Evolutionary conservation across 306 rosid genomes (phyloP), one percentile per base, ranked within the genome.

Genomic region (Cucurbita maxima): DNA sequence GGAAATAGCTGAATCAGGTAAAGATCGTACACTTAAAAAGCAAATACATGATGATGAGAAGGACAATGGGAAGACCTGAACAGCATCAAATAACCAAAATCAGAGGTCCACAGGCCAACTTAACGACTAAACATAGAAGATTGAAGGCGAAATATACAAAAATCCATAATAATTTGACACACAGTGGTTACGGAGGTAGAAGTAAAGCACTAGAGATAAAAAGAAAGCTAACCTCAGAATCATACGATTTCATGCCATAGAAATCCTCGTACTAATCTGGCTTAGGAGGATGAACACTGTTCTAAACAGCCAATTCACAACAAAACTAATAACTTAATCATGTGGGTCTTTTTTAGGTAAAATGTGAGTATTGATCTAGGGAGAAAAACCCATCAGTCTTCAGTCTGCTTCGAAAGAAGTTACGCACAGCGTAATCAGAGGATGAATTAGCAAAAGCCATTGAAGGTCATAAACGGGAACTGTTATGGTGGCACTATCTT

Each of bases 241-340:
- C 96, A 58, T 89, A 91, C 38, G 86, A 47, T 63, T 87, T 74
- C 76, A 75, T 84, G 69, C 81, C 20, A 58, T 85, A 84, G 8
- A 90, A 84, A 77, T 89, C 94, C 77, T 91, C 92, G 44, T 89
- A 94, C 97, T 97, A 89, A 71, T 84, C 96, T 43, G 92, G 89
- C 71, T 81, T 89, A 11, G 87, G 91, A 19, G 95, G 92, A 68
- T 72, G 92, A 85, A 86, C 78, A 86, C 81, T 76, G 66, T 80
- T 83, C 83, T 90, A 52, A 52, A 78, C 15, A 82, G 73, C 81
- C 97, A 86, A 74, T 59, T 62, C 58, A 25, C 50, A 73, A 16
- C 48, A 73, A 73, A 44, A 20, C 55, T 9, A 13, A 12, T 18
- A 0, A 74, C 2, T 25, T 58, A 1, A 44, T 9, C 56, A 22